Conservation (phyloP, 2,329 filamentous ascomycete species). For the Metarhizium anisopliae region DNA sequence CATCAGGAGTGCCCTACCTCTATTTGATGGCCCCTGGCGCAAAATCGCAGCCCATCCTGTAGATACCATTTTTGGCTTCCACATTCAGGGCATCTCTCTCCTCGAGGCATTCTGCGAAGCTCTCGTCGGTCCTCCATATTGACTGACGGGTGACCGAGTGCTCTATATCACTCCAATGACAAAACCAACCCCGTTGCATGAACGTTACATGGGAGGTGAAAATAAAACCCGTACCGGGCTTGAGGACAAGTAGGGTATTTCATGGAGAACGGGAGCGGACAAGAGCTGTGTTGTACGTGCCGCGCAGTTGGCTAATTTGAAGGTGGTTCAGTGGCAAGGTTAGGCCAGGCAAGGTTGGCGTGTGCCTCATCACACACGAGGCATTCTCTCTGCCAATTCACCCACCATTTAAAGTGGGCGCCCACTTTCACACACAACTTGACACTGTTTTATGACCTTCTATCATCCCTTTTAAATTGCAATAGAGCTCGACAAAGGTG, state of each 20-base stretch:
- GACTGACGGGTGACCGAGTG: neutral
- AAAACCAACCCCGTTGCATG: neutral
- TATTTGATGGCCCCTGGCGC: slow-evolving; percentile 70
- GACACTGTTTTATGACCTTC: neutral
- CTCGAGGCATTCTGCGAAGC: slow-evolving; percentile 41
- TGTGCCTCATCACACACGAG: too few relatives aligned
- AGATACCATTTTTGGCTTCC: slow-evolving; percentile 63
- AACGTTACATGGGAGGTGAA: neutral
- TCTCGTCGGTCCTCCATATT: slow-evolving; percentile 32
- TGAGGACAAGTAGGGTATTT: neutral
- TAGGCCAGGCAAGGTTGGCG: too few relatives aligned
- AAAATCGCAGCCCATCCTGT: slow-evolving; percentile 70
- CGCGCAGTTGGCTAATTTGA: neutral
- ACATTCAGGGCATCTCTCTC: slow-evolving; percentile 54
- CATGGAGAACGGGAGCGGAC: neutral
- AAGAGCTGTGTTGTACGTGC: neutral
- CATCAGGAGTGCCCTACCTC: slow-evolving; percentile 41
- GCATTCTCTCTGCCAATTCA: too few relatives aligned
- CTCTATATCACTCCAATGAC: neutral
- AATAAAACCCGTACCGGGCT: neutral
- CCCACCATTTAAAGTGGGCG: neutral
- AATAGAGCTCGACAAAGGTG: neutral
- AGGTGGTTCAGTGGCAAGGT: neutral
- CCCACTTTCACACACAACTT: neutral
- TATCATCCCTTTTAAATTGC: neutral